A percentile compares a stretch with the other conserved stretches of the same genome.
Conservation (phyloP, 2,329 filamentous ascomycete species). For the Aspergillus piperis region DNA sequence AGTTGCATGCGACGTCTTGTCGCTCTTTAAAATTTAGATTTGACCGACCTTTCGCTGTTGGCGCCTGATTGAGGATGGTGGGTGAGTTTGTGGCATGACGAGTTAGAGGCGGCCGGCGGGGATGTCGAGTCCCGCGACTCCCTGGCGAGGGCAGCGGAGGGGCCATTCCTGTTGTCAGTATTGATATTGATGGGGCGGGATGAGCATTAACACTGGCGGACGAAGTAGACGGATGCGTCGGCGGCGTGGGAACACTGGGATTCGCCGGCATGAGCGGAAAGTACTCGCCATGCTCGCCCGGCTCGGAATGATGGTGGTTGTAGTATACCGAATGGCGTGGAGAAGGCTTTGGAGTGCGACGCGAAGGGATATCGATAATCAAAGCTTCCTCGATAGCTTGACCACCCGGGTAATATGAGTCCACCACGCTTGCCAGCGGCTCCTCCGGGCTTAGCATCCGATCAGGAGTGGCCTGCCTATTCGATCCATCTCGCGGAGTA, state of each 20-base stretch:
- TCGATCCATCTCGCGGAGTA: constrained; percentile 62
- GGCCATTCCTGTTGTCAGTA: constrained; percentile 77
- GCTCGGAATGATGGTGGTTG: constrained; percentile 58
- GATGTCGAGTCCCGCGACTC: constrained; percentile 57
- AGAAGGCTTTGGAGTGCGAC: constrained; percentile 77
- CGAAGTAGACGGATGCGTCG: constrained; percentile 45
- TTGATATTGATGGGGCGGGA: constrained; percentile 69
- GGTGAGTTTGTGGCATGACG: constrained; percentile 82
- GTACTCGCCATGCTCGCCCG: constrained; percentile 75
- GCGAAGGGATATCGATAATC: constrained; percentile 79
- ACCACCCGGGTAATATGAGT: constrained; percentile 80
- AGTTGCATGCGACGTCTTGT: constrained; percentile 1
- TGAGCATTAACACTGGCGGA: constrained; percentile 43
- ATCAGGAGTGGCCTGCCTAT: constrained; percentile 55
- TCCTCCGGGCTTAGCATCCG: constrained; percentile 83
- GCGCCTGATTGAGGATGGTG: constrained; percentile 60
- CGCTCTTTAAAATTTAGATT: constrained; percentile 26
- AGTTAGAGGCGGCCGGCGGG: constrained; percentile 59
- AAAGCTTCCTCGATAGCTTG: constrained; percentile 88
- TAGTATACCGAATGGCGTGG: constrained; percentile 59
- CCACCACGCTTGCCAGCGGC: constrained; percentile 73
- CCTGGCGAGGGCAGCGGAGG: constrained; percentile 82
- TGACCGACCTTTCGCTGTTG: constrained; percentile 45
- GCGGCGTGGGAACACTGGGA: constrained; percentile 41
- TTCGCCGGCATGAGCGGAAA: constrained; percentile 70